Percentiles rank a stretch among this genome's conserved stretches.
These are phyloP conservation scores for Yamadazyma pseudoaaseri DNA, from an alignment of 1,139 yeast genomes.

Conservation along the genomic window DNA sequence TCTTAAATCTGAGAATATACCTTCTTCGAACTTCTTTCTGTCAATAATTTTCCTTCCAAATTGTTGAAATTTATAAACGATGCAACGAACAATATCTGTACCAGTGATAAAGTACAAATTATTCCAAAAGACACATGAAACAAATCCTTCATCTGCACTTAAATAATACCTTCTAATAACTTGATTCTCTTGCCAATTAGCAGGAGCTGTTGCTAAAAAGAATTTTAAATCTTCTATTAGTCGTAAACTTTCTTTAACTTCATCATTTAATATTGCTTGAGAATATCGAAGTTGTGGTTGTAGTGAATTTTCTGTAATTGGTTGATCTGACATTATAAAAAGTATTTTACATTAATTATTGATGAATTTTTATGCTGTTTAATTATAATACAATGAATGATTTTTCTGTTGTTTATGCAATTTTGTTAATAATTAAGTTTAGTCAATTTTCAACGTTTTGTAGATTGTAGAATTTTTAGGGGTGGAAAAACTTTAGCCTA, in stretches of 20 bases:
- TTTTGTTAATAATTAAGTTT: too few relatives aligned
- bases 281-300: conserved; percentile 1
- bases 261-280: conserved; percentile 16
- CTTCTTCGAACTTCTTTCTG: conserved; percentile 94
- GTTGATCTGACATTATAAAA: not conserved
- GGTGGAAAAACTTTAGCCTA: too few relatives aligned
- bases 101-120: conserved; percentile 90
- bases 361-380: too few relatives aligned
- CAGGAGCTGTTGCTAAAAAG: conserved; percentile 90
- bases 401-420: too few relatives aligned
- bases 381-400: too few relatives aligned
- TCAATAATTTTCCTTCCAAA: conserved; percentile 85
- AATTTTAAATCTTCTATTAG: conserved; percentile 76
- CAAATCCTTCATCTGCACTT: conserved; percentile 86
- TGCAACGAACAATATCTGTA: conserved; percentile 91
- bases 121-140: conserved; percentile 91
- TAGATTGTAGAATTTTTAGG: too few relatives aligned
- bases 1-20: conserved; percentile 87
- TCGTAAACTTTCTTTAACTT: conserved; percentile 52
- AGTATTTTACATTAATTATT: not conserved
- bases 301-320: not conserved
- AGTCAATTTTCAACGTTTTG: too few relatives aligned
- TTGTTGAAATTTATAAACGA: conserved; percentile 84
- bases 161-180: conserved; percentile 82
- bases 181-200: conserved; percentile 89